Percentiles rank a stretch among this genome's conserved stretches.
phyloP scores from a whole-genome alignment of 1,284 basidiomycete species.

The Golubevia pallescens region DNA sequence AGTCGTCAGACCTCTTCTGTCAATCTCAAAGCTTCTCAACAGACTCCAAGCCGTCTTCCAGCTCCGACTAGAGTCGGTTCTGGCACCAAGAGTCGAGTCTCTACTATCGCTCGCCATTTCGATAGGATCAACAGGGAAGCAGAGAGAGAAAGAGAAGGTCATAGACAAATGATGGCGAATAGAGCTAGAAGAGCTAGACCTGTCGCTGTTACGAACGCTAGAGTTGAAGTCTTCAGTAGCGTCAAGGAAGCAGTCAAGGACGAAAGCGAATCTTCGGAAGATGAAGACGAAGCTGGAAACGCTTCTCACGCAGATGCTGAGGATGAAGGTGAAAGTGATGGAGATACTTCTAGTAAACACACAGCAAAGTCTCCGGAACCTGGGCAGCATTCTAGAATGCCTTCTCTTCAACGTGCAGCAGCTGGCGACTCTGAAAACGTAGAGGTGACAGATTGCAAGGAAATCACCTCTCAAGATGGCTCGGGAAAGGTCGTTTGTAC shows the following conservation, averaged over 20 bases:
- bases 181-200: constrained; percentile 89
- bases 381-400: constrained; percentile 15
- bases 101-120: constrained; percentile 68
- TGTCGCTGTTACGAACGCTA: constrained; percentile 85
- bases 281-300: constrained; percentile 25
- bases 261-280: constrained; percentile 69
- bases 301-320: constrained; percentile 11
- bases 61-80: constrained; percentile 18
- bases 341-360: constrained; percentile 3
- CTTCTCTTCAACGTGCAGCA: constrained; percentile 7
- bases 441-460: constrained; percentile 6
- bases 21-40: neutral
- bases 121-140: constrained; percentile 68
- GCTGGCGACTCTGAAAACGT: neutral
- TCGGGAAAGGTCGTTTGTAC: neutral
- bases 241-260: constrained; percentile 90
- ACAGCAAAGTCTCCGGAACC: neutral
- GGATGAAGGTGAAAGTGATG: constrained; percentile 1
- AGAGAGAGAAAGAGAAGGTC: constrained; percentile 66
- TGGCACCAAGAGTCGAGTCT: constrained; percentile 64
- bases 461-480: constrained; percentile 16
- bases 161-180: constrained; percentile 68
- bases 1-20: neutral
- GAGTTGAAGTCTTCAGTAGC: constrained; percentile 87
- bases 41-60: constrained; percentile 1